Conservation (phyloP, 2,329 filamentous ascomycete species). For the Colletotrichum costaricense region DNA sequence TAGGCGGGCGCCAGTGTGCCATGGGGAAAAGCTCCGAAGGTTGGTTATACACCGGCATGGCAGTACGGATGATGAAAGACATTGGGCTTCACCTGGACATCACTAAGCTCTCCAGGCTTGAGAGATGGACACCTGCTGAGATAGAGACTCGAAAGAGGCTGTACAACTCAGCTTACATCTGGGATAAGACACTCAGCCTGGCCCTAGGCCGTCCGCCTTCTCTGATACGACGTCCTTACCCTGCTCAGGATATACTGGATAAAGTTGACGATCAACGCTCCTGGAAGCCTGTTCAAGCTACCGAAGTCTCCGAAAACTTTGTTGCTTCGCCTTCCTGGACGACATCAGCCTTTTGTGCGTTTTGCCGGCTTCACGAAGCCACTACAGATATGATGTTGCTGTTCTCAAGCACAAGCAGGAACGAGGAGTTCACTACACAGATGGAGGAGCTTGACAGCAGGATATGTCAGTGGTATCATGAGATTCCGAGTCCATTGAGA, state of each 20-base stretch:
- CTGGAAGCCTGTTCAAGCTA: constrained; percentile 33
- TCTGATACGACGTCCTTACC: constrained; percentile 22
- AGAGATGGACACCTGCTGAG: constrained; percentile 38
- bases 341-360: constrained; percentile 34
- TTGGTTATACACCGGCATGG: constrained; percentile 40
- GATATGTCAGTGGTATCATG: constrained; percentile 28
- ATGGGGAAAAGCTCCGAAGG: constrained; percentile 37
- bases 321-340: constrained; percentile 7
- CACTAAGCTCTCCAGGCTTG: constrained; percentile 24
- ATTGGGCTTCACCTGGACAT: constrained; percentile 39
- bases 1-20: constrained; percentile 38
- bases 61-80: constrained; percentile 38
- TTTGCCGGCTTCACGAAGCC: constrained; percentile 34
- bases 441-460: constrained; percentile 20
- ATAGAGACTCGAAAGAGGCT: constrained; percentile 37
- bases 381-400: constrained; percentile 38
- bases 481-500: not conserved
- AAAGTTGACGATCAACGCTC: constrained; percentile 34
- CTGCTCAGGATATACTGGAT: constrained; percentile 31
- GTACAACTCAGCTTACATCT: constrained; percentile 39
- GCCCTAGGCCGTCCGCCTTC: constrained; percentile 35
- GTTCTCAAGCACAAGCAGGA: constrained; percentile 17
- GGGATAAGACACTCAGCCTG: constrained; percentile 40
- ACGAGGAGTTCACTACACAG: constrained; percentile 14
- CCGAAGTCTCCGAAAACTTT: constrained; percentile 15